Conservation (phyloP, 1,284 basidiomycete species). For the Austroboletus novae-zelandiae region DNA sequence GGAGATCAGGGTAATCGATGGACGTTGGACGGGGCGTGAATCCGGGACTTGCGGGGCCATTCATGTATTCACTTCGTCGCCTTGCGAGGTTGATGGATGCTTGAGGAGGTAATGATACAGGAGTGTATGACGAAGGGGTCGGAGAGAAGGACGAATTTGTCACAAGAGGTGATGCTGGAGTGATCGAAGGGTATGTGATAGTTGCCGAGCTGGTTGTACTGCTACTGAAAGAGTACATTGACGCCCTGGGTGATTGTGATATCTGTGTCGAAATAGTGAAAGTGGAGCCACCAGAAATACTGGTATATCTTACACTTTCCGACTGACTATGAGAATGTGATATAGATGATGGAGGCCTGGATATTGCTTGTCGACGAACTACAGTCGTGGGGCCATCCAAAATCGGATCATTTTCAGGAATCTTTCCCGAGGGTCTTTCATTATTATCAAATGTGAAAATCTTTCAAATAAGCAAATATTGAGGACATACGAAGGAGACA, state of each 20-base stretch:
- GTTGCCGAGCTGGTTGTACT: conserved; percentile 26
- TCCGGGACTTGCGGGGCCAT: conserved; percentile 69
- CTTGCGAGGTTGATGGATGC: conserved; percentile 78
- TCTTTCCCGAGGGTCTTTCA: conserved; percentile 18
- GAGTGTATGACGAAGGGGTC: conserved; percentile 27
- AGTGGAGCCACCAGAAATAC: background rate
- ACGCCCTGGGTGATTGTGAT: conserved; percentile 29
- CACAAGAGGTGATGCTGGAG: conserved; percentile 31
- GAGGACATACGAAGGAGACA: conserved; percentile 18
- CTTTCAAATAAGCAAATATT: background rate
- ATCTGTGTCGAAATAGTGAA: conserved; percentile 22
- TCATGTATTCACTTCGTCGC: conserved; percentile 75
- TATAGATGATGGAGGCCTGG: conserved; percentile 39
- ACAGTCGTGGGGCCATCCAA: conserved; percentile 34
- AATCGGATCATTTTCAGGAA: conserved; percentile 7
- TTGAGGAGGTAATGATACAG: conserved; percentile 66
- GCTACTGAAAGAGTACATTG: conserved; percentile 33
- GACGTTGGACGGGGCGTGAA: conserved; percentile 42
- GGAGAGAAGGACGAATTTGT: conserved; percentile 36
- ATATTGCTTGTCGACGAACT: conserved; percentile 36
- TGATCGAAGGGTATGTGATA: conserved; percentile 48
- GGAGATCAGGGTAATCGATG: conserved; percentile 81
- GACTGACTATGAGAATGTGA: conserved; percentile 41
- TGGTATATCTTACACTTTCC: conserved; percentile 40
- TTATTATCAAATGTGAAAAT: conserved; percentile 11